phyloP scores from a whole-genome alignment of 352 stramenopile genomes.

The Globisporangium apiculatum region DNA sequence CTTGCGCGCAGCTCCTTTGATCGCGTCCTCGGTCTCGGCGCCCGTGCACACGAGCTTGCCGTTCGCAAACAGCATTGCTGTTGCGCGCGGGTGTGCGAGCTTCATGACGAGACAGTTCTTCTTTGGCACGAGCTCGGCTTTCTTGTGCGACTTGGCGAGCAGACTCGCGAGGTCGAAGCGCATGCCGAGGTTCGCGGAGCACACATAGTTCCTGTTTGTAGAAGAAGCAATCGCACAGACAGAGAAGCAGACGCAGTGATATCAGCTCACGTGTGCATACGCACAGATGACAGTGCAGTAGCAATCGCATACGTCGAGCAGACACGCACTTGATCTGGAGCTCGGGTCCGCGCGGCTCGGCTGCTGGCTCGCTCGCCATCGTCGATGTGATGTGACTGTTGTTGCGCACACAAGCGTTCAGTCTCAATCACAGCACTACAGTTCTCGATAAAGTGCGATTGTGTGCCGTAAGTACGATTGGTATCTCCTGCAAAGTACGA shows the following conservation, averaged over 20 bases:
- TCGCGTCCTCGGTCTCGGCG: constrained; percentile 58
- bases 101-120: constrained; percentile 87
- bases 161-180: constrained; percentile 71
- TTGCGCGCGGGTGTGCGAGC: constrained; percentile 52
- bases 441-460: too few species aligned
- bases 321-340: constrained; percentile 60
- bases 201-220: constrained; percentile 59
- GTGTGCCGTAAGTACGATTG: too few species aligned
- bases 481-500: background rate
- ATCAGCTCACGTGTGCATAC: too few species aligned
- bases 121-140: constrained; percentile 73
- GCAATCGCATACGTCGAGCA: too few species aligned
- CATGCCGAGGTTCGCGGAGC: constrained; percentile 74
- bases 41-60: constrained; percentile 81
- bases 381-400: background rate
- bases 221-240: background rate
- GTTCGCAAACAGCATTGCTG: constrained; percentile 80
- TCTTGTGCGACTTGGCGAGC: constrained; percentile 65
- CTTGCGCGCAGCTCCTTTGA: constrained; percentile 68
- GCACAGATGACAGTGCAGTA: too few species aligned
- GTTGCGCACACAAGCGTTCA: constrained; percentile 9
- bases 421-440: too few species aligned
- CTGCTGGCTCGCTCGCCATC: constrained; percentile 5
- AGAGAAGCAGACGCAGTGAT: background rate
- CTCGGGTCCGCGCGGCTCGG: constrained; percentile 8